A percentile compares a stretch with the other conserved stretches of the same genome.
phyloP scores from a whole-genome alignment of 2,329 filamentous ascomycete genomes.

The Teratosphaeria gauchensis region DNA sequence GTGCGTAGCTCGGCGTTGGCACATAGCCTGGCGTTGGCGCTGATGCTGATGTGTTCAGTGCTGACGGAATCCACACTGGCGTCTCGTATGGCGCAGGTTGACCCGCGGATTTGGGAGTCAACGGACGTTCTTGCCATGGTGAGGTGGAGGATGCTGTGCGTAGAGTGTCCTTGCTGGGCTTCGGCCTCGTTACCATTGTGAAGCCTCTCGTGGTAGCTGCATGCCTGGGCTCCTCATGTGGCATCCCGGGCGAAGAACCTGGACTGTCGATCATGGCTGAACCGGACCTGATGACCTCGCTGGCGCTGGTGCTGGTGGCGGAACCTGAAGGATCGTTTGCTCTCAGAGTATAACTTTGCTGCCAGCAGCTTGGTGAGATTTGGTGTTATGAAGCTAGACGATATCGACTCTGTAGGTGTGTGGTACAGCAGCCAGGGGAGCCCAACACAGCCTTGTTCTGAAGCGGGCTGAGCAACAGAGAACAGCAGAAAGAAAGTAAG shows the following conservation, averaged over 20 bases:
- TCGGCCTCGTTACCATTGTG: not conserved
- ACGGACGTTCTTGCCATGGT: not conserved
- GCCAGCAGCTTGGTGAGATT: not conserved
- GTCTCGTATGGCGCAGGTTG: constrained; percentile 10
- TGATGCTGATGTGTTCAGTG: constrained; percentile 1
- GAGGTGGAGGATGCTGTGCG: not conserved
- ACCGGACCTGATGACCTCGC: not conserved
- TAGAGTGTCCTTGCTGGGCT: not conserved
- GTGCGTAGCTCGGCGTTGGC: not conserved
- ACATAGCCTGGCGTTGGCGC: not conserved
- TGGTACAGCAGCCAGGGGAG: not conserved
- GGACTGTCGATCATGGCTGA: not conserved
- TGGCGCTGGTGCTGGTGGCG: not conserved
- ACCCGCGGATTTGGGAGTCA: not conserved
- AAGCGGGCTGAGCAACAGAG: not conserved
- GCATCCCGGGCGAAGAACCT: not conserved
- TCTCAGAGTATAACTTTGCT: not conserved
- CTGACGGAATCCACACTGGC: constrained; percentile 3
- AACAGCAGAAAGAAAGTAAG: not conserved
- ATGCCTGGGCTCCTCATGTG: not conserved
- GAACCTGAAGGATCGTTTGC: not conserved
- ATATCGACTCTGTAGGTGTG: not conserved
- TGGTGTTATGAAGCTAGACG: not conserved
- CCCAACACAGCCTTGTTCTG: not conserved
- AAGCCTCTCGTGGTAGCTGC: not conserved